Percentiles rank a stretch among this genome's conserved stretches.
phyloP scores from a whole-genome alignment of 2,329 filamentous ascomycete genomes.

The Cytospora paraplurivora region DNA sequence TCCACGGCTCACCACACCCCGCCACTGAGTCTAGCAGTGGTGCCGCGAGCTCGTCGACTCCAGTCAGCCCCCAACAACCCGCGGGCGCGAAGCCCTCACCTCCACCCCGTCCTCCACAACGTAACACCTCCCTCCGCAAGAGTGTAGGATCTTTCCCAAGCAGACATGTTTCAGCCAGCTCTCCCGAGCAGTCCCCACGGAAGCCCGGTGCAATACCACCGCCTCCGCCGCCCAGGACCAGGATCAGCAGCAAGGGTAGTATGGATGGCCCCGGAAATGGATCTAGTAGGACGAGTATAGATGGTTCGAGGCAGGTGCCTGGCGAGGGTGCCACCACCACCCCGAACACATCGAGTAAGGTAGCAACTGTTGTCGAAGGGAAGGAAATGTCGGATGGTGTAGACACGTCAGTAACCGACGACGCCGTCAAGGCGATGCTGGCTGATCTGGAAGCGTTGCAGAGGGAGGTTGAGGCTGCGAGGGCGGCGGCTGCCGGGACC shows the following conservation, averaged over 20 bases:
- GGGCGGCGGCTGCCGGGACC: constrained; percentile 43
- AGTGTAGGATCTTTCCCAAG: constrained; percentile 28
- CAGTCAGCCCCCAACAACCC: constrained; percentile 30
- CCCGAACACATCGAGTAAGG: constrained; percentile 15
- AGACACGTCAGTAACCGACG: constrained; percentile 38
- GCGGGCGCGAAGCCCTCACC: constrained; percentile 37
- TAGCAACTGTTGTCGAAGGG: constrained; percentile 30
- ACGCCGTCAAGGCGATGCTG: constrained; percentile 61
- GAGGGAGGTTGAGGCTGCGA: constrained; percentile 72
- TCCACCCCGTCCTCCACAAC: constrained; percentile 40
- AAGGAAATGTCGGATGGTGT: constrained; percentile 35
- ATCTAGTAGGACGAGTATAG: constrained; percentile 39
- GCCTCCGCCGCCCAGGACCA: constrained; percentile 50
- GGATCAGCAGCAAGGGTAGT: constrained; percentile 50
- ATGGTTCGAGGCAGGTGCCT: constrained; percentile 31
- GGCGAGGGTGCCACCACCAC: constrained; percentile 13
- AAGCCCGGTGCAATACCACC: constrained; percentile 43
- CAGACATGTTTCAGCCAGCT: constrained; percentile 28
- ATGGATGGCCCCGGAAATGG: constrained; percentile 38
- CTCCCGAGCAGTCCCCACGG: constrained; percentile 46
- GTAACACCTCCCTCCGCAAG: constrained; percentile 37
- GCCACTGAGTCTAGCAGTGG: constrained; percentile 21
- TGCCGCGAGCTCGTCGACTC: constrained; percentile 26
- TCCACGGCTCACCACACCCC: constrained; percentile 23
- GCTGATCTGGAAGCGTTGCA: constrained; percentile 73